Conservation (phyloP, 2,329 filamentous ascomycete genomes). For the Alternaria hordeiaustralica region DNA sequence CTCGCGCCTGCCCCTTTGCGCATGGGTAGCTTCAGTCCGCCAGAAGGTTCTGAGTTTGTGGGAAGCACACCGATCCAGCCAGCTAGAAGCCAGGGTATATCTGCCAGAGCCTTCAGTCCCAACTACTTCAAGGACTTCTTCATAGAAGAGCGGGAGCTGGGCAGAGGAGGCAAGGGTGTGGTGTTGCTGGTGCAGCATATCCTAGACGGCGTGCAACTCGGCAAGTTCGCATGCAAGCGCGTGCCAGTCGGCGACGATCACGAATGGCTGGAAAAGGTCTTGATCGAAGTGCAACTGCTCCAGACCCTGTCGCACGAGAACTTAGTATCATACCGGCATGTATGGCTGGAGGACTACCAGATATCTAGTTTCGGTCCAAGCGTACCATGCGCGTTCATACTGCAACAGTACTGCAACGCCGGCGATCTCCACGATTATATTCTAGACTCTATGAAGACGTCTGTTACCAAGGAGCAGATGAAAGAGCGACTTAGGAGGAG, state of each 20-base stretch:
- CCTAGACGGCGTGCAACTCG: conserved; percentile 85
- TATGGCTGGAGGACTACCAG: conserved; percentile 91
- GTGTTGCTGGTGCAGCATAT: conserved; percentile 93
- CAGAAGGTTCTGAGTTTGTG: conserved; percentile 59
- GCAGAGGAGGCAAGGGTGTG: conserved; percentile 90
- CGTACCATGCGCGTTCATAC: conserved; percentile 93
- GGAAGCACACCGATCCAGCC: conserved; percentile 52
- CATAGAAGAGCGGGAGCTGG: conserved; percentile 83
- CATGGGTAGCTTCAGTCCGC: conserved; percentile 41
- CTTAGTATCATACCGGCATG: conserved; percentile 93
- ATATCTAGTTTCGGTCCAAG: conserved; percentile 85
- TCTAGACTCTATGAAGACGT: conserved; percentile 68
- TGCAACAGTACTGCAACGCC: conserved; percentile 96
- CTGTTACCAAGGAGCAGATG: conserved; percentile 77
- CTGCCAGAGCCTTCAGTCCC: conserved; percentile 84
- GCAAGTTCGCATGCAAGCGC: conserved; percentile 94
- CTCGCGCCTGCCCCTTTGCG: conserved; percentile 42
- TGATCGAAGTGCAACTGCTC: conserved; percentile 91
- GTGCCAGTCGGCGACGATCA: conserved; percentile 94
- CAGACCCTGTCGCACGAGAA: conserved; percentile 94
- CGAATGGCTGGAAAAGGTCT: conserved; percentile 90
- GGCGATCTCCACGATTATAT: conserved; percentile 91
- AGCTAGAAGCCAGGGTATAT: conserved; percentile 69
- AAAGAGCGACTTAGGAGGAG: conserved; percentile 85
- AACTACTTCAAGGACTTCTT: conserved; percentile 96